A percentile compares a stretch with the other conserved stretches of the same genome.
Conservation (phyloP, 2,329 filamentous ascomycete genomes). For the Tolypocladium pustulatum region DNA sequence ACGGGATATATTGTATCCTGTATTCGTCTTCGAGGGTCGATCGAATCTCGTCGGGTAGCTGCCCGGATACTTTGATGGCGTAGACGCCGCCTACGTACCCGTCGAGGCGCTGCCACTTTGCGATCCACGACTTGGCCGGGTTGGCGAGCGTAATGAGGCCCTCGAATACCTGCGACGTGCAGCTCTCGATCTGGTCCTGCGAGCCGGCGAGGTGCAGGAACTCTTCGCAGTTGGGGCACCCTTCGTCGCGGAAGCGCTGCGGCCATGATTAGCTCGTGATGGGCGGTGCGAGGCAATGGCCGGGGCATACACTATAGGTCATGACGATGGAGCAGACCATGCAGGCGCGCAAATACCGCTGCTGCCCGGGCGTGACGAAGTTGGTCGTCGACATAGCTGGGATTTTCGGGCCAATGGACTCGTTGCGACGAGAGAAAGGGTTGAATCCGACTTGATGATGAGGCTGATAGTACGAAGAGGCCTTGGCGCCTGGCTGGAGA, state of each 20-base stretch:
- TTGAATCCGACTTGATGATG: background rate
- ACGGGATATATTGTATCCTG: constrained; percentile 57
- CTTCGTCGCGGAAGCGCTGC: constrained; percentile 74
- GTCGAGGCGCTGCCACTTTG: constrained; percentile 90
- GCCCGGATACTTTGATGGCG: constrained; percentile 86
- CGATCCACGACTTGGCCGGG: constrained; percentile 82
- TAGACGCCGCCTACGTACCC: constrained; percentile 83
- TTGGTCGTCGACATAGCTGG: constrained; percentile 23
- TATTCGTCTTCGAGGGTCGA: constrained; percentile 52
- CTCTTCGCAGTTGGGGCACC: constrained; percentile 94
- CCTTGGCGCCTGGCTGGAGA: no score
- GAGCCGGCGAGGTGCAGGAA: constrained; percentile 76
- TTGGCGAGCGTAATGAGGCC: constrained; percentile 79
- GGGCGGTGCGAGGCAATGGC: background rate
- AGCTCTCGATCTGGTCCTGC: constrained; percentile 75
- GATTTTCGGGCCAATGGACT: background rate
- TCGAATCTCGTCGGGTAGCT: constrained; percentile 56
- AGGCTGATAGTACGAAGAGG: background rate
- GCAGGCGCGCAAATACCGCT: constrained; percentile 85
- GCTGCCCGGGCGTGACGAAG: constrained; percentile 63
- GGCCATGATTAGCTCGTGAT: background rate
- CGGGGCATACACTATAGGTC: constrained; percentile 53
- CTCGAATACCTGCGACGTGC: constrained; percentile 94
- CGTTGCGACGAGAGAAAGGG: background rate
- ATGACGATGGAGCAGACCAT: constrained; percentile 98